These are phyloP conservation scores for Meredithiella fracta DNA, from an alignment of 2,329 filamentous ascomycete species.

Conservation along the genomic window DNA sequence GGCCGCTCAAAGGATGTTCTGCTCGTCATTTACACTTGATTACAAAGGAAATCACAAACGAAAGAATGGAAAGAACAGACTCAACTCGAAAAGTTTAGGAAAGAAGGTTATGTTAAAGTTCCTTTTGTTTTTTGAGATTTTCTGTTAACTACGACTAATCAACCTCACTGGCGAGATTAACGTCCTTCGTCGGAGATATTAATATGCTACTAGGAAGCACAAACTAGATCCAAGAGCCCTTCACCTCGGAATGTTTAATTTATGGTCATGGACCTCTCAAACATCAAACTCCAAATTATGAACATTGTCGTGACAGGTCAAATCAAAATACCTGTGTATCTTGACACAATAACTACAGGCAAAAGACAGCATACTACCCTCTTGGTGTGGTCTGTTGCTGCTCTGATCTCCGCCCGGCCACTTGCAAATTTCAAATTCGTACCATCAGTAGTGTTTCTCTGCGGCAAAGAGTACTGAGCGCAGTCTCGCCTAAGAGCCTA, in stretches of 20 bases:
- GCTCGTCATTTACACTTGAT: neutral
- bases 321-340: neutral
- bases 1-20: neutral
- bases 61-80: conserved; percentile 8
- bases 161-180: neutral
- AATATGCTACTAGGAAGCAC: neutral
- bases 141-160: conserved; percentile 1
- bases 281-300: neutral
- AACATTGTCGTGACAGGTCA: neutral
- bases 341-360: neutral
- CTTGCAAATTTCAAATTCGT: conserved; percentile 2
- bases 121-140: neutral
- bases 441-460: neutral
- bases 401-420: neutral
- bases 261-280: neutral
- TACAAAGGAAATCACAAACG: neutral
- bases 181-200: neutral
- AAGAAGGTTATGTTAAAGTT: conserved; percentile 1
- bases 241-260: neutral
- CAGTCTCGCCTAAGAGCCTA: neutral
- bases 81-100: neutral
- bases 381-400: neutral
- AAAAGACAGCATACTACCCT: neutral
- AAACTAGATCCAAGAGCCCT: neutral
- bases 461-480: neutral